A percentile compares a stretch with the other conserved stretches of the same genome.
These are phyloP conservation scores for Camelina sativa DNA, from an alignment of 345 rosid genomes.

Conservation along the genomic window DNA sequence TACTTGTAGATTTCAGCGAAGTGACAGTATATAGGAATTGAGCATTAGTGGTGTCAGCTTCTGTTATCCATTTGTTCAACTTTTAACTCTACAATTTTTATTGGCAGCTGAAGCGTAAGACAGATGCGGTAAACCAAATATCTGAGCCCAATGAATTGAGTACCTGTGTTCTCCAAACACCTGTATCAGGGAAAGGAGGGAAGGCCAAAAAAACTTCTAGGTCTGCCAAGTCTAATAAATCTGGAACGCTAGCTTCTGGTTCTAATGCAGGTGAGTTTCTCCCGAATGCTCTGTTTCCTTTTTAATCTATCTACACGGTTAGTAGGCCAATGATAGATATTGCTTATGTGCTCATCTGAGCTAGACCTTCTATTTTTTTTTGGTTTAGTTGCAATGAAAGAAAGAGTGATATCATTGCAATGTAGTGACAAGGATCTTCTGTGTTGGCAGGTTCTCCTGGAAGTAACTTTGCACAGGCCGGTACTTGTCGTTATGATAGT, in stretches of 20 bases:
- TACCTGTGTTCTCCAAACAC: slow-evolving; percentile 66
- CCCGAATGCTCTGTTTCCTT: slow-evolving; percentile 10
- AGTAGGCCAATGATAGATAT: not conserved
- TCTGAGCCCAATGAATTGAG: slow-evolving; percentile 61
- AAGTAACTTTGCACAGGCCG: slow-evolving; percentile 72
- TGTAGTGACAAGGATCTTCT: slow-evolving; percentile 39
- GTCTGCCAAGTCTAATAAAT: slow-evolving; percentile 59
- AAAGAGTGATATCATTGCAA: slow-evolving; percentile 21
- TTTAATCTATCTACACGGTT: not conserved
- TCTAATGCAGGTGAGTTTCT: slow-evolving; percentile 65
- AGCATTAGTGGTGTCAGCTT: slow-evolving; percentile 22
- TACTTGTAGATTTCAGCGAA: slow-evolving; percentile 12
- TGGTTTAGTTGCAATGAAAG: slow-evolving; percentile 7
- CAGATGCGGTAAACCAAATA: slow-evolving; percentile 58
- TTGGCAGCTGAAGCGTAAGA: slow-evolving; percentile 81
- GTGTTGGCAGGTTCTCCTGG: slow-evolving; percentile 87
- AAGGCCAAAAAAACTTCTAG: slow-evolving; percentile 73
- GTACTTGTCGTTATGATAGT: slow-evolving; percentile 98
- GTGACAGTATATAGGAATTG: slow-evolving; percentile 23
- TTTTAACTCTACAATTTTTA: slow-evolving; percentile 31
- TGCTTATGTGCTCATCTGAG: slow-evolving; percentile 11
- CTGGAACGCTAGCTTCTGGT: slow-evolving; percentile 62
- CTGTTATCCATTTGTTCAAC: slow-evolving; percentile 10
- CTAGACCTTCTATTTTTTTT: slow-evolving; percentile 21
- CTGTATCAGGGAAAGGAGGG: slow-evolving; percentile 73